Conservation (phyloP, 176 grass and related monocot genomes). For the Poa pratensis region DNA sequence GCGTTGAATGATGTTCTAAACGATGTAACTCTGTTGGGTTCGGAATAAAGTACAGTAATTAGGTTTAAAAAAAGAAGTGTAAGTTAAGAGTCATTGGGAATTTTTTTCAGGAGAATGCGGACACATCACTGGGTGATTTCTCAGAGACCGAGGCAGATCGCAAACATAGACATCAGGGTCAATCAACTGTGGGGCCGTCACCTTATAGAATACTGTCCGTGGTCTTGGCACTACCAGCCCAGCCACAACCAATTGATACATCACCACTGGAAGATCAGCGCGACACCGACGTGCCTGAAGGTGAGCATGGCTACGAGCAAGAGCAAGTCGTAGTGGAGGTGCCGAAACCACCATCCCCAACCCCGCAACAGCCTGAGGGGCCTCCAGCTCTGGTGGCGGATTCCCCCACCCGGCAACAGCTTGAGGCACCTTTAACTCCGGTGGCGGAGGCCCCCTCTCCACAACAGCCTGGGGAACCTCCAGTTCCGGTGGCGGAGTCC, state of each 20-base stretch:
- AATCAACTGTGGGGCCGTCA: not conserved
- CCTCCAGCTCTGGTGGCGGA: not conserved
- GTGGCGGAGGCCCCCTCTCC: not conserved
- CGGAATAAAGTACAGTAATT: too few relatives aligned
- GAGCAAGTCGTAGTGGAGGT: not conserved
- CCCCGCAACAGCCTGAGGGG: not conserved
- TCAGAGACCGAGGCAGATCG: constrained; percentile 45
- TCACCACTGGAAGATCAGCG: not conserved
- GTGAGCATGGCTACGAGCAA: not conserved
- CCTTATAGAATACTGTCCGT: not conserved
- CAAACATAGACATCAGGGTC: not conserved
- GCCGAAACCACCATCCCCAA: not conserved
- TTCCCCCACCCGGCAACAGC: not conserved
- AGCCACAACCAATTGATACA: not conserved
- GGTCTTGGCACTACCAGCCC: not conserved
- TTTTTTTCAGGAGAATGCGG: not conserved
- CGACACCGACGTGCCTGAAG: not conserved
- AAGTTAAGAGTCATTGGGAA: not conserved
- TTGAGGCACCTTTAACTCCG: not conserved
- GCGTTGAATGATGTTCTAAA: too few relatives aligned
- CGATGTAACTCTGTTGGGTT: too few relatives aligned
- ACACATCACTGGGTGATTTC: constrained; percentile 29
- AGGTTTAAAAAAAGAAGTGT: not conserved
- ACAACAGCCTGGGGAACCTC: not conserved
- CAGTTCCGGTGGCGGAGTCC: not conserved